Evolutionary conservation across 2,329 filamentous ascomycete species (phyloP), one percentile per base, ranked within the genome.

Genomic region (Epichloe coenophiala): DNA sequence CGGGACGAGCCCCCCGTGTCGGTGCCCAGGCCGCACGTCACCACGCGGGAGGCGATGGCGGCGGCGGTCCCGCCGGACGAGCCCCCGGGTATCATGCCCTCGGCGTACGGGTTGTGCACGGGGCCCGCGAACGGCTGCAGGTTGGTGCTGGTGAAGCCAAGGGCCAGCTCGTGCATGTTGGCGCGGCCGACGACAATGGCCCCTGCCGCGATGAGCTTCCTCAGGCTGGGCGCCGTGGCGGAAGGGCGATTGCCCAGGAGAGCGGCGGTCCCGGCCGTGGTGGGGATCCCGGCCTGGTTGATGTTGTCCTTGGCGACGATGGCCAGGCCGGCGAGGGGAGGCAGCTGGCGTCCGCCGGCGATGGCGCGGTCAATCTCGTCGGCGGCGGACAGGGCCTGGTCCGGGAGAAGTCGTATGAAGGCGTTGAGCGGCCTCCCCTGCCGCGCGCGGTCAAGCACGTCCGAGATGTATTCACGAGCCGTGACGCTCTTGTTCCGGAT

Each of bases 161-260:
- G 49, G 5, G 54, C 54, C 12, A 55, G 47, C 36, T 55, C 52
- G 31, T 55, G 77, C 71, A 80, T 81, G 2, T 65, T 82, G 0
- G 78, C 79, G 43, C 72, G 70, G 0, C 78, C 78, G 6, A 65
- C 52, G 0, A 65, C 47, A 1, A 65, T 53, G 1, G 58, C 63
- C 0, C 63, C 63, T 1, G 58, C 63, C 8, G 47, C 45, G n/a
- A 57, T 52, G 35, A 58, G 51, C 45, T 54, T 54, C 31, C 51
- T 55, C 27, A 57, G 41, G 19, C 54, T 55, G 8, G 53, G 57
- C 3, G 57, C 57, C 2, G 57, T 58, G 2, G 38, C 49, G 13
- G 37, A 19, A 21, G 55, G 46, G 17, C 46, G n/a, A 17, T 51
- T 40, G 38, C 47, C 23, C 35, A 43, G 31, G 15, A 56, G 48